Percentiles rank a stretch among this genome's conserved stretches.
These are phyloP conservation scores for Phytophthora boehmeriae DNA, from an alignment of 352 stramenopile species.

Conservation along the genomic window DNA sequence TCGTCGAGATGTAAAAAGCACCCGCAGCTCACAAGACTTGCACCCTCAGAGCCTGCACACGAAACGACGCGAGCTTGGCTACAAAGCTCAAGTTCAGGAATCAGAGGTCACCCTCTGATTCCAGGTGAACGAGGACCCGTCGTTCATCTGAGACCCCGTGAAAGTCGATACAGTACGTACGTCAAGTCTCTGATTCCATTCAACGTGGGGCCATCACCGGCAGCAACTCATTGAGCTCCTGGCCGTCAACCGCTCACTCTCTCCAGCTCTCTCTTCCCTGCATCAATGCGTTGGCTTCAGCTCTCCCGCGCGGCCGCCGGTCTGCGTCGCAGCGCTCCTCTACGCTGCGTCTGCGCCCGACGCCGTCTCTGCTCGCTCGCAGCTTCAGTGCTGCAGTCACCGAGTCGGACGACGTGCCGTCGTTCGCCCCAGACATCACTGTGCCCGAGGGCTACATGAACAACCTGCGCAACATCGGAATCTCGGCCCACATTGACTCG, in stretches of 20 bases:
- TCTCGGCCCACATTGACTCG: slow-evolving; percentile 97
- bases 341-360: slow-evolving; percentile 28
- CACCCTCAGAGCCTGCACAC: not conserved
- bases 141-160: not conserved
- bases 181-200: slow-evolving; percentile 16
- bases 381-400: slow-evolving; percentile 35
- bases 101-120: not conserved
- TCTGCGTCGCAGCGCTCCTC: slow-evolving; percentile 29
- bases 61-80: not conserved
- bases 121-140: no score
- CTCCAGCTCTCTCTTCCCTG: not conserved
- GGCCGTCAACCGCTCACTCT: slow-evolving; percentile 8
- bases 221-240: slow-evolving; percentile 23
- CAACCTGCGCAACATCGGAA: slow-evolving; percentile 95
- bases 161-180: not conserved
- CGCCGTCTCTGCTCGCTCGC: slow-evolving; percentile 26
- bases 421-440: slow-evolving; percentile 45
- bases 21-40: not conserved
- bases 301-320: slow-evolving; percentile 46
- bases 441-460: slow-evolving; percentile 80
- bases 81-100: not conserved
- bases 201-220: slow-evolving; percentile 33
- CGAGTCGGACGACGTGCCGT: slow-evolving; percentile 32
- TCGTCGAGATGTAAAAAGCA: no score
- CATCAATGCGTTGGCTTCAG: slow-evolving; percentile 67